phyloP scores from a whole-genome alignment of 139 green algal species.

The Picochlorum sp. region DNA sequence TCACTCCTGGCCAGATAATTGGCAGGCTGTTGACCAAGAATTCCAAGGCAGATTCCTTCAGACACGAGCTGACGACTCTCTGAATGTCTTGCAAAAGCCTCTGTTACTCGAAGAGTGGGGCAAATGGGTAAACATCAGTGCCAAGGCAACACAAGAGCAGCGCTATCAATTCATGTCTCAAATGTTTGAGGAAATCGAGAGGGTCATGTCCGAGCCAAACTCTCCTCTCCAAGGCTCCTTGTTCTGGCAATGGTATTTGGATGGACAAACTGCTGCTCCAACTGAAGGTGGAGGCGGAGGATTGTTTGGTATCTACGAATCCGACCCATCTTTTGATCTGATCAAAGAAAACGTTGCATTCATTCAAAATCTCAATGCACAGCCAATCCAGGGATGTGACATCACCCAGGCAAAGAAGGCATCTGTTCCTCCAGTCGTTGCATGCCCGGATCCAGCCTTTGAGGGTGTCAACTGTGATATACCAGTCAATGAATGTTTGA shows the following conservation, averaged over 20 bases:
- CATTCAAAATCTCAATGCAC: conserved; percentile 14
- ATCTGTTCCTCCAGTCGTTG: not conserved
- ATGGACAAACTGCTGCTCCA: conserved; percentile 32
- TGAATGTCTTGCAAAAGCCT: conserved; percentile 24
- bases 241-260: conserved; percentile 52
- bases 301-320: conserved; percentile 37
- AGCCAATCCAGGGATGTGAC: conserved; percentile 4
- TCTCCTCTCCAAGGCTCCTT: conserved; percentile 23
- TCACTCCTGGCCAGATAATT: conserved; percentile 53
- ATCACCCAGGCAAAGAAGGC: not conserved
- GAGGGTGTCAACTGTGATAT: conserved; percentile 43
- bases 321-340: conserved; percentile 26
- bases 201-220: conserved; percentile 1
- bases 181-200: conserved; percentile 13
- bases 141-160: conserved; percentile 14
- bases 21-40: conserved; percentile 27
- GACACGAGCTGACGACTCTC: conserved; percentile 21
- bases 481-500: conserved; percentile 52
- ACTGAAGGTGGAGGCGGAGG: conserved; percentile 38
- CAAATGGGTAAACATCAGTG: conserved; percentile 17
- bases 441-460: conserved; percentile 35
- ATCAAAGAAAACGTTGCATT: conserved; percentile 19
- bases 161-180: conserved; percentile 17
- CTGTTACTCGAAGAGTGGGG: conserved; percentile 74
- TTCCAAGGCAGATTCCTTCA: conserved; percentile 35